Evolutionary conservation across 2,329 filamentous ascomycete species (phyloP), one percentile per base, ranked within the genome.

Genomic region (Fusarium camptoceras): DNA sequence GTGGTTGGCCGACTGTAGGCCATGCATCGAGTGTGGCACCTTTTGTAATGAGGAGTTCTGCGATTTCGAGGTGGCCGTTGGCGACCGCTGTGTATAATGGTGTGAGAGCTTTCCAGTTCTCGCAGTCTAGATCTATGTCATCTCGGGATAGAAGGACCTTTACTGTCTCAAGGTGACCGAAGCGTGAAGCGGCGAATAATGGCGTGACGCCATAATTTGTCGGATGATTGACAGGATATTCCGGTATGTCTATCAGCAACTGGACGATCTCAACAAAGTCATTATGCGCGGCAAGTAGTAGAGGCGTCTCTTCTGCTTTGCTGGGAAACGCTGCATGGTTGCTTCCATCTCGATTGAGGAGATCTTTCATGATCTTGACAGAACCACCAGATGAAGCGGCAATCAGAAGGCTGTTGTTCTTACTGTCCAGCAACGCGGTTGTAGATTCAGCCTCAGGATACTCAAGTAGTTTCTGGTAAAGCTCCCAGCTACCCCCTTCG

Each of bases 201-300:
- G 58, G 9, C 0, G 58, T 12, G 6, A 20, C 10, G 0, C 18
- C 54, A 8, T 24, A 7, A 0, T 2, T 6, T 0, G 11, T n/a
- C 5, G 12, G 4, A 5, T 43, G n/a, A 4, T 48, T 43, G 4
- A 34, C 1, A 0, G 11, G 1, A 3, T 14, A 7, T 7, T 7
- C 20, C 0, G 42, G 34, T 0, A 27, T 16, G 0, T 5, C 20
- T 1, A 59, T 9, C 6, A 60, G 22, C 0, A 48, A 7, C 1
- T 3, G 30, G 1, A 58, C 2, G 0, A 27, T 10, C 6, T 34
- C 7, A 8, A n/a, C 11, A 6, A 1, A 0, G 6, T 18, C 1
- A 0, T 0, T 0, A 1, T 0, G 0, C 2, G 25, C 22, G 0
- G 42, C 31, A 5, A 0, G 0, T 4, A 25, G 10, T 12, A 59